A percentile compares a stretch with the other conserved stretches of the same genome.
phyloP scores from a whole-genome alignment of 176 grass and related monocot species.

The barley (Hordeum vulgare) region MorexV3_pseudomolecules_assembly NC_058522.1:288874661-288875160 shows the following conservation, averaged over 20 bases:
- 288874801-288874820: constrained; percentile 36
- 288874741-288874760: background rate
- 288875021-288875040: constrained; percentile 52
- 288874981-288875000: constrained; percentile 51
- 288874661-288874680: constrained; percentile 60
- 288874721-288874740: constrained; percentile 46
- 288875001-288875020: constrained; percentile 44
- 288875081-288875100: constrained; percentile 26
- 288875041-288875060: constrained; percentile 55
- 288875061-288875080: constrained; percentile 30
- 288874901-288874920: constrained; percentile 45
- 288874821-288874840: constrained; percentile 62
- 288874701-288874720: constrained; percentile 82
- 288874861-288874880: constrained; percentile 52
- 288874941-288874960: constrained; percentile 61
- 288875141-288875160: background rate
- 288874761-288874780: constrained; percentile 1
- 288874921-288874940: constrained; percentile 62
- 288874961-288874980: constrained; percentile 79
- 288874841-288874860: constrained; percentile 83
- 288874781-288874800: background rate
- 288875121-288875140: background rate
- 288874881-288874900: constrained; percentile 54
- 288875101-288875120: background rate
- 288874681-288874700: constrained; percentile 71